A percentile compares a stretch with the other conserved stretches of the same genome.
These are phyloP conservation scores for Rhodotorula sp. DNA, from an alignment of 1,284 basidiomycete species.

Conservation along the genomic window DNA sequence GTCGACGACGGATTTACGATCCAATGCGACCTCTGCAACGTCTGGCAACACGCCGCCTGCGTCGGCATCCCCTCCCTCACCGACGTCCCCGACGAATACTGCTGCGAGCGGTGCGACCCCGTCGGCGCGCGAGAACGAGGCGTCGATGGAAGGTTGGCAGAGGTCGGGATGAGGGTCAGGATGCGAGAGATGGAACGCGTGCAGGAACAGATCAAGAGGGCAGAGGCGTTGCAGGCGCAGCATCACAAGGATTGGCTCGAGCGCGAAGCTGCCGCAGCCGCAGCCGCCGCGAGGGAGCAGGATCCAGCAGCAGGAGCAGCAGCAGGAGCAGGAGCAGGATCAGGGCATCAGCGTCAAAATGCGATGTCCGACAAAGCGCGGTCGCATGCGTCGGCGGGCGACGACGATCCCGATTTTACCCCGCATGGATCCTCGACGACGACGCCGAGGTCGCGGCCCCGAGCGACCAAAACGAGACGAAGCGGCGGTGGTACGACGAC, in stretches of 20 bases:
- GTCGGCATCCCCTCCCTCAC: constrained; percentile 66
- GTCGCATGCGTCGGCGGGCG: not conserved
- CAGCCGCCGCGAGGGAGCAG: not conserved
- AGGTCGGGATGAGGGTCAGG: constrained; percentile 32
- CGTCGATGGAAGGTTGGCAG: constrained; percentile 29
- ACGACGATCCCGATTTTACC: not conserved
- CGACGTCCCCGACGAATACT: constrained; percentile 66
- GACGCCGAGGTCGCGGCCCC: constrained; percentile 4
- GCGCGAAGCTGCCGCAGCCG: not conserved
- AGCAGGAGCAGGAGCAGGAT: not conserved
- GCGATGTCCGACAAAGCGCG: not conserved
- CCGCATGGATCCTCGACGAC: not conserved
- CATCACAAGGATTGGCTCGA: constrained; percentile 22
- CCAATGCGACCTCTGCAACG: constrained; percentile 80
- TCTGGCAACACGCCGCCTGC: constrained; percentile 89
- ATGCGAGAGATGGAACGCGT: constrained; percentile 33
- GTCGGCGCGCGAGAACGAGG: constrained; percentile 22
- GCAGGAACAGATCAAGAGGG: constrained; percentile 16
- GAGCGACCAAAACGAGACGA: not conserved
- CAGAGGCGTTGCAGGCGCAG: constrained; percentile 40
- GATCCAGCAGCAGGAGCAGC: not conserved
- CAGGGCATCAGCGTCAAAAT: not conserved
- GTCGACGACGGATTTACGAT: constrained; percentile 90
- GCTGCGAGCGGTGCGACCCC: constrained; percentile 51
- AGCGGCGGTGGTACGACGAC: not conserved